These are phyloP conservation scores for Lentinus brumalis DNA, from an alignment of 768 basidiomycete species.

Conservation along the genomic window DNA sequence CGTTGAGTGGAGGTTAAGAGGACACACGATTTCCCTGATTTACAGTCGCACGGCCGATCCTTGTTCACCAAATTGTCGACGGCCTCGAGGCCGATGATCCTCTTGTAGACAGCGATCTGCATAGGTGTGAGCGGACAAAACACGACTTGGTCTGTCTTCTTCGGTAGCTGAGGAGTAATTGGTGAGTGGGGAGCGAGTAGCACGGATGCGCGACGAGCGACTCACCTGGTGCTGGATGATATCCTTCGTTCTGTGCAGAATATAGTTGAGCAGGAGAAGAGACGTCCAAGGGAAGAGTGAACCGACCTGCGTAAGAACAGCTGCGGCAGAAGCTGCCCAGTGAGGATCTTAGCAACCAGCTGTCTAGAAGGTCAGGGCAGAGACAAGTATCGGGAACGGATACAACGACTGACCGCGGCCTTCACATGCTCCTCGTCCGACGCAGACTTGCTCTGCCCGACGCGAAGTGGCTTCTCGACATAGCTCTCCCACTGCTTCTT, in stretches of 20 bases:
- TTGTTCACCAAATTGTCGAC: constrained; percentile 74
- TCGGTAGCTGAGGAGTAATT: constrained; percentile 60
- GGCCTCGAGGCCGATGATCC: constrained; percentile 60
- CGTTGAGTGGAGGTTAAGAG: neutral
- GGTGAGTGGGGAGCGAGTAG: neutral
- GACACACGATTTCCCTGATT: constrained; percentile 53
- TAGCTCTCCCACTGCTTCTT: constrained; percentile 74
- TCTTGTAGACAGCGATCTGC: constrained; percentile 76
- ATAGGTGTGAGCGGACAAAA: constrained; percentile 83
- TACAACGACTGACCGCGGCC: constrained; percentile 44
- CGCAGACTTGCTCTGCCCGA: constrained; percentile 68
- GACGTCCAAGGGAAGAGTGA: neutral
- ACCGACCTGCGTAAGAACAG: constrained; percentile 81
- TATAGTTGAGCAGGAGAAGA: neutral
- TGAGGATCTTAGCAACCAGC: constrained; percentile 63
- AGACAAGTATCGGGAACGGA: neutral
- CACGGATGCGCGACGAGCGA: neutral
- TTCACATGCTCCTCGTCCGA: constrained; percentile 61
- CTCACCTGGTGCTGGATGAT: constrained; percentile 70
- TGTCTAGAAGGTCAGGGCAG: constrained; percentile 24
- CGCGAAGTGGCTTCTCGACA: constrained; percentile 65
- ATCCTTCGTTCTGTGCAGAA: constrained; percentile 61
- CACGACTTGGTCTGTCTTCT: constrained; percentile 88
- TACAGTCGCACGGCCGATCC: constrained; percentile 75
- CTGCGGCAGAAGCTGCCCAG: constrained; percentile 68